phyloP scores from a whole-genome alignment of 2,329 filamentous ascomycete genomes.

The Parastagonospora avenae region DNA sequence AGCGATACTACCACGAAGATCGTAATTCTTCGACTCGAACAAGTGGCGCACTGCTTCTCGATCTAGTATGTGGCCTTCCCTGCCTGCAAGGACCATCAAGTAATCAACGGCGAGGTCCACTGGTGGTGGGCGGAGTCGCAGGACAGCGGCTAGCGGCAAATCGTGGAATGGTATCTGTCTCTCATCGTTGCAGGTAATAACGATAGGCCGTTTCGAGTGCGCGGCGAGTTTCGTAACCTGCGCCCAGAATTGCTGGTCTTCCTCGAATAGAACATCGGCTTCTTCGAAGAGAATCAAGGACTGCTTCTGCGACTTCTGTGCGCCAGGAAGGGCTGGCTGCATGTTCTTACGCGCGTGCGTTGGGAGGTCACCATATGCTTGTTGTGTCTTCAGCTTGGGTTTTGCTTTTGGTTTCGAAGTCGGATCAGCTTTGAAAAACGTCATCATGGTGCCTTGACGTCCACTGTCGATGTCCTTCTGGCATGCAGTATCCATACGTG shows the following conservation, averaged over 20 bases:
- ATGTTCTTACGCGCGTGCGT: conserved; percentile 24
- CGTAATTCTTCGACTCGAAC: conserved; percentile 70
- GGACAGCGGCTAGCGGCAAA: conserved; percentile 81
- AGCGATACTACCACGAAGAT: conserved; percentile 79
- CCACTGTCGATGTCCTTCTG: conserved; percentile 67
- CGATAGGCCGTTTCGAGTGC: conserved; percentile 87
- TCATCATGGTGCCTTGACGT: conserved; percentile 77
- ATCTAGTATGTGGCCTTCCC: conserved; percentile 81
- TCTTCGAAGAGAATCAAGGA: conserved; percentile 94
- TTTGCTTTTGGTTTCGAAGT: conserved; percentile 30
- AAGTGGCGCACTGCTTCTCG: conserved; percentile 71
- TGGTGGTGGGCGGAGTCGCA: conserved; percentile 74
- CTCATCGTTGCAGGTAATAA: conserved; percentile 96
- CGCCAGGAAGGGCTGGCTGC: conserved; percentile 27
- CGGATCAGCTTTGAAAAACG: conserved; percentile 70
- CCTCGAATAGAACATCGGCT: conserved; percentile 90
- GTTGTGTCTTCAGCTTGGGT: conserved; percentile 13
- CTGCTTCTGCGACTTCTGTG: conserved; percentile 72
- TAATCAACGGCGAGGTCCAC: conserved; percentile 75
- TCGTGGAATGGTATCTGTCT: conserved; percentile 74
- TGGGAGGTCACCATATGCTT: conserved; percentile 17
- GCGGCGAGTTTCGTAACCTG: conserved; percentile 78
- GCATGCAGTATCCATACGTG: conserved; percentile 52
- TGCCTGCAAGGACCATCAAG: conserved; percentile 79
- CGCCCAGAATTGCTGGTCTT: conserved; percentile 93